Evolutionary conservation across 1,284 basidiomycete genomes (phyloP), one percentile per base, ranked within the genome.

Genomic region (Ceratobasidium sp.): DNA sequence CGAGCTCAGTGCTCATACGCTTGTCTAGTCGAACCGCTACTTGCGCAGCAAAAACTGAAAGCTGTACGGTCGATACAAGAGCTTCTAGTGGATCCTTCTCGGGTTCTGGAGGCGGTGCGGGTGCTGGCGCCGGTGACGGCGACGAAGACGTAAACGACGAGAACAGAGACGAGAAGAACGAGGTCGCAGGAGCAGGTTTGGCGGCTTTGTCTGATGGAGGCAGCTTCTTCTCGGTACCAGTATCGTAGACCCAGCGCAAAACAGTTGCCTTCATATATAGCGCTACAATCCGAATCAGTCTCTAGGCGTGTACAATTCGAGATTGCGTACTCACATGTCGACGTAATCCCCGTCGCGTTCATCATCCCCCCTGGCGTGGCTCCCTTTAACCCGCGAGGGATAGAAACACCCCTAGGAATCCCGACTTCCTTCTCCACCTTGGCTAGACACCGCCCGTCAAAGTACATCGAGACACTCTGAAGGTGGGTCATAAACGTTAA

Each of bases 401-500:
- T 83, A 0, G 82, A 82, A 13, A 95, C 79, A 6, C 84, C 80
- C 76, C 87, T 87, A 2, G 91, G 85, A 0, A 86, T 76, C 0
- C 90, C 90, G 46, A 88, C 81, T 19, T 84, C 86, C 83, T 98
- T 98, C 51, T 86, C 86, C 61, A 98, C 83, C 65, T 87, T 86
- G 19, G 92, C 89, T 0, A 98, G 88, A 39, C 91, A 86, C 77
- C 89, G 87, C 76, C 92, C 91, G 80, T 98, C 91, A 54, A 96
- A 88, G 80, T 88, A 92, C 27, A 97, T 88, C 78, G 88, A 89
- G 68, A 99, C 88, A 79, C 91, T 87, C 14, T 86, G 85, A 6
- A 99, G 87, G 75, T 91, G 87, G 19, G 88, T 86, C 90, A 98
- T 99, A 83, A 99, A 99, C 0, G 95, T 97, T 74, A 99, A 90